Base-by-base conservation (phyloP, 2,329 filamentous ascomycete species). In the Colletotrichum cordylinicola region DNA sequence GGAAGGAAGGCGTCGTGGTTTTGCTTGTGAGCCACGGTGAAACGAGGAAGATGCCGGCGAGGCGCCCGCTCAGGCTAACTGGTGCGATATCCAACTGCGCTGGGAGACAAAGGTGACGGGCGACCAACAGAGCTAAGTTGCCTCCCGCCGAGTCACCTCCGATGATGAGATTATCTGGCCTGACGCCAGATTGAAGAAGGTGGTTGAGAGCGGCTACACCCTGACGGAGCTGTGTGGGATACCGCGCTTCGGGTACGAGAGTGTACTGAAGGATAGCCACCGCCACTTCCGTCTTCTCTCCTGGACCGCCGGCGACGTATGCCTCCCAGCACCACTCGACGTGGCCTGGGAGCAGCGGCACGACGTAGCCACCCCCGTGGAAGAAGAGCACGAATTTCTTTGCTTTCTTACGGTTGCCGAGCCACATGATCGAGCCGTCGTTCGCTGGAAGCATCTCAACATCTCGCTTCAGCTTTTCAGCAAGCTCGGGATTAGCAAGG, bases 111-210 rank as follows among this genome's bases (percentile, higher is more conserved):
- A 85, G 55, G 64, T 86, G 84, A 12, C 80, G 74, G 12, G 85
- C 74, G 8, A 85, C 67, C 75, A 84, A 82, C 13, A 79, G 75
- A 1, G 82, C 79, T 37, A 86, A 64, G 71, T 85, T 85, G 0
- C 81, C 84, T 16, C 84, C 84, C 0, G 84, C 84, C 13, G 84
- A 85, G 66, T 86, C 84, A n/a, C 74, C 74, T 18, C 84, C 84
- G 10, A 86, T 67, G 61, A 84, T 76, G 13, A 86, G 78, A 65
- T 85, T 78, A 3, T 76, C 68, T 0, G 84, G 80, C 8, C 55
- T 55, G 60, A 84, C 75, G 5, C 84, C 85, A 2, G 79, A 75
- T 0, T 77, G 75, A 2, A 85, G 76, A 2, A 86, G 56, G n/a
- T 81, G 78, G 1, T 79, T 78, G 8, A 86, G 79, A 2, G 81